Evolutionary conservation across 345 rosid species (phyloP).

Genomic region (Salix koriyanagi): DNA sequence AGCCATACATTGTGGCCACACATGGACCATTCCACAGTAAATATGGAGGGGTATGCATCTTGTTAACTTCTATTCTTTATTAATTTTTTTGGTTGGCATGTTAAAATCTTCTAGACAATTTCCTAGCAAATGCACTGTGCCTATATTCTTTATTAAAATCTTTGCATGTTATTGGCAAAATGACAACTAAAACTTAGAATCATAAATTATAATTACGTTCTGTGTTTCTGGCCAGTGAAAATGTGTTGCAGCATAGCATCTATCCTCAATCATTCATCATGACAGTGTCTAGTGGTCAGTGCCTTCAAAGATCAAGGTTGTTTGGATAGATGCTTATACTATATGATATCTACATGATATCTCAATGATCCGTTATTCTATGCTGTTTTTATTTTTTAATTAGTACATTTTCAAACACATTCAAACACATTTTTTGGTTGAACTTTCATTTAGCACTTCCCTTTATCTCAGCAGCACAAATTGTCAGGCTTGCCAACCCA

Average conservation of each 20-base stretch:
- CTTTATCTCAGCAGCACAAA: not conserved
- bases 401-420: not conserved
- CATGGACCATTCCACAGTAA: constrained; percentile 81
- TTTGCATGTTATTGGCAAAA: not conserved
- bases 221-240: not conserved
- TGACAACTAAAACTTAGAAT: not conserved
- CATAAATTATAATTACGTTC: not conserved
- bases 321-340: not conserved
- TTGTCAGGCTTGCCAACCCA: not conserved
- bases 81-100: not conserved
- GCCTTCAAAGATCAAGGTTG: not conserved
- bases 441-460: no score
- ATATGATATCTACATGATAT: not conserved
- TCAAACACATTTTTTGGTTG: no score
- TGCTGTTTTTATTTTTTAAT: not conserved
- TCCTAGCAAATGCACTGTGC: not conserved
- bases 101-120: not conserved
- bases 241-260: not conserved
- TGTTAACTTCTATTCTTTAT: not conserved
- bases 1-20: constrained; percentile 78
- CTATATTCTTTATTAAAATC: not conserved
- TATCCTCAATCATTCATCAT: not conserved
- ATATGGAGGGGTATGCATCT: constrained; percentile 62
- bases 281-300: not conserved
- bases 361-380: not conserved